These are phyloP conservation scores for Viola odorata DNA, from an alignment of 345 rosid species.

Conservation along the genomic window DNA sequence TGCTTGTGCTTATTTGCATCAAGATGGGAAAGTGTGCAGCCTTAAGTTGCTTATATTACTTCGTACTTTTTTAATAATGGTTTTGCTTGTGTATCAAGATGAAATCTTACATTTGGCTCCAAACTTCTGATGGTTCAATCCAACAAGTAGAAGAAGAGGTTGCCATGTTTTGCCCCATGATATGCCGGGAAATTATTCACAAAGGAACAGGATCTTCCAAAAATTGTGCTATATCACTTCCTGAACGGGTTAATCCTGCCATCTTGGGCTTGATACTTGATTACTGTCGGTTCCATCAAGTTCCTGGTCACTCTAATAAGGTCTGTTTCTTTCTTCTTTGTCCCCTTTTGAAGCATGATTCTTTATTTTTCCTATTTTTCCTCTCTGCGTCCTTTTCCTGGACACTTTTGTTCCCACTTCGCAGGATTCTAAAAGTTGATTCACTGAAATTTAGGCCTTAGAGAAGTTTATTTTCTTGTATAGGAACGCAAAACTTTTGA, in stretches of 20 bases:
- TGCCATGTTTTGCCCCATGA: slow-evolving; percentile 91
- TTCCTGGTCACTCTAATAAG: slow-evolving; percentile 75
- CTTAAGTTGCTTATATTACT: too few relatives aligned
- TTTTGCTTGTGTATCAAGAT: slow-evolving; percentile 26
- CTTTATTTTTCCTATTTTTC: too few relatives aligned
- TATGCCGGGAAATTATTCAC: slow-evolving; percentile 67
- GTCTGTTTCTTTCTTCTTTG: slow-evolving; percentile 22
- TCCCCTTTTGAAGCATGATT: too few relatives aligned
- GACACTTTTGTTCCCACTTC: too few relatives aligned
- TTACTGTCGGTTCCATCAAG: slow-evolving; percentile 83
- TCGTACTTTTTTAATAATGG: slow-evolving; percentile 3
- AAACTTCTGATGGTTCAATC: slow-evolving; percentile 78
- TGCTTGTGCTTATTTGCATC: background rate
- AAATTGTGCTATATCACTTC: slow-evolving; percentile 72
- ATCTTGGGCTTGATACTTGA: slow-evolving; percentile 73
- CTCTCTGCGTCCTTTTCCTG: too few relatives aligned
- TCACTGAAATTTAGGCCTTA: background rate
- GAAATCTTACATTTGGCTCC: slow-evolving; percentile 87
- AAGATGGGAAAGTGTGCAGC: too few relatives aligned
- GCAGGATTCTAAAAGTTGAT: too few relatives aligned
- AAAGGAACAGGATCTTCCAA: slow-evolving; percentile 80
- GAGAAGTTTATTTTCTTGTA: slow-evolving; percentile 17
- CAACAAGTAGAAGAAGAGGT: slow-evolving; percentile 92
- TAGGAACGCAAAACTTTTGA: slow-evolving; percentile 80
- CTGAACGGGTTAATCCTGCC: slow-evolving; percentile 75